Evolutionary conservation across 2,329 filamentous ascomycete species (phyloP).

Genomic region (Fusarium musae): DNA sequence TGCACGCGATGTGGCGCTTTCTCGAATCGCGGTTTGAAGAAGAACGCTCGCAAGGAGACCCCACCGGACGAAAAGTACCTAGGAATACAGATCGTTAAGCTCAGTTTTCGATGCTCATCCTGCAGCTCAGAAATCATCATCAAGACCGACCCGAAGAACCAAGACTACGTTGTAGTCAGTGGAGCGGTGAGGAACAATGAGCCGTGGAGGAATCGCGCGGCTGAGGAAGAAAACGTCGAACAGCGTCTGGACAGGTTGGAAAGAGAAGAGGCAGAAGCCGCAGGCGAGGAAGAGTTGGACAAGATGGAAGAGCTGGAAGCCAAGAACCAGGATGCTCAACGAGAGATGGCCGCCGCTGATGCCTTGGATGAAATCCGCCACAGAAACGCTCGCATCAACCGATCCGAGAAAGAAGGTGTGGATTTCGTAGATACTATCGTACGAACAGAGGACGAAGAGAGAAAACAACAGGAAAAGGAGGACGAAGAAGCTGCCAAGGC

Average conservation of each 20-base stretch:
- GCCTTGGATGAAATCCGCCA: slow-evolving; percentile 94
- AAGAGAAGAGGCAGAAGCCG: slow-evolving; percentile 73
- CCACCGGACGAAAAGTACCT: slow-evolving; percentile 90
- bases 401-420: slow-evolving; percentile 74
- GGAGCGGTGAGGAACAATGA: slow-evolving; percentile 95
- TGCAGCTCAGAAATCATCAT: slow-evolving; percentile 91
- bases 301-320: slow-evolving; percentile 96
- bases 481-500: slow-evolving; percentile 82
- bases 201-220: slow-evolving; percentile 76
- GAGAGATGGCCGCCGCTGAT: slow-evolving; percentile 97
- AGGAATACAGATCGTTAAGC: slow-evolving; percentile 61
- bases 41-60: slow-evolving; percentile 70
- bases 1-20: slow-evolving; percentile 70
- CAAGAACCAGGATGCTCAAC: slow-evolving; percentile 91
- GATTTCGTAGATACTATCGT: slow-evolving; percentile 68
- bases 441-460: slow-evolving; percentile 66
- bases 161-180: slow-evolving; percentile 84
- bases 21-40: not conserved
- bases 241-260: slow-evolving; percentile 87
- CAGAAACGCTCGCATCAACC: slow-evolving; percentile 87
- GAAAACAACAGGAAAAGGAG: slow-evolving; percentile 77
- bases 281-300: slow-evolving; percentile 78
- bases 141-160: slow-evolving; percentile 93
- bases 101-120: slow-evolving; percentile 74
- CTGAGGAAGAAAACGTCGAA: slow-evolving; percentile 84